Conservation (phyloP, 305 asterid species). For the Fraxinus platypoda region DNA sequence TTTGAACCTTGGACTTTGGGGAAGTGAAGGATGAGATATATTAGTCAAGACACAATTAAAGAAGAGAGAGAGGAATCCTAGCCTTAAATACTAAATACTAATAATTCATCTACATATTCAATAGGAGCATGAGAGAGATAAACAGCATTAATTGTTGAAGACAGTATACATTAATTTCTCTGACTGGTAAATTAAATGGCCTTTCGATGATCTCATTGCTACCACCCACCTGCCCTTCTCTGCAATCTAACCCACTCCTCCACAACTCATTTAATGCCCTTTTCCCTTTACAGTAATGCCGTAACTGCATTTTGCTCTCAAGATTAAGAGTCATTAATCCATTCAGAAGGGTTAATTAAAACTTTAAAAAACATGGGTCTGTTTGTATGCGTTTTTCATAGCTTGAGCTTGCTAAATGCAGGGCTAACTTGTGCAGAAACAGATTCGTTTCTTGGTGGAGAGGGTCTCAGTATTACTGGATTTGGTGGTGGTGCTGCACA, state of each 20-base stretch:
- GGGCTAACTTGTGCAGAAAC: slow-evolving; percentile 5
- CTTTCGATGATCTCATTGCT: slow-evolving; percentile 34
- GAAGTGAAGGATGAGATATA: neutral
- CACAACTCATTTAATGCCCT: slow-evolving; percentile 33
- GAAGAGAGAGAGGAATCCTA: slow-evolving; percentile 28
- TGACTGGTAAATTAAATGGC: slow-evolving; percentile 35
- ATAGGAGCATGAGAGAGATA: slow-evolving; percentile 18
- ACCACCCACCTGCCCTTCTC: slow-evolving; percentile 17
- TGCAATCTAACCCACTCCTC: slow-evolving; percentile 24
- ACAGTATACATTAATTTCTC: slow-evolving; percentile 40
- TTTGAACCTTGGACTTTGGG: neutral
- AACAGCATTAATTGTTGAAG: slow-evolving; percentile 33
- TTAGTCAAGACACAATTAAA: slow-evolving; percentile 31
- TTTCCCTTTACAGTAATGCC: slow-evolving; percentile 20
- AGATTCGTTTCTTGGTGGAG: slow-evolving; percentile 5
- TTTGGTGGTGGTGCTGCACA: slow-evolving; percentile 46
- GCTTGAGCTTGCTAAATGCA: slow-evolving; percentile 31
- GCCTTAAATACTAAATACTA: neutral
- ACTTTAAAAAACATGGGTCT: neutral
- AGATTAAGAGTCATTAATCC: neutral
- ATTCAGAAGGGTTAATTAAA: neutral
- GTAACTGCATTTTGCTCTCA: slow-evolving; percentile 4
- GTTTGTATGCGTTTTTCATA: slow-evolving; percentile 21
- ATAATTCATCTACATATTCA: slow-evolving; percentile 1
- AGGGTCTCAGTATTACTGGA: slow-evolving; percentile 18